These are phyloP conservation scores for Podospora didyma DNA, from an alignment of 495 filamentous ascomycete species.

Conservation along the genomic window DNA sequence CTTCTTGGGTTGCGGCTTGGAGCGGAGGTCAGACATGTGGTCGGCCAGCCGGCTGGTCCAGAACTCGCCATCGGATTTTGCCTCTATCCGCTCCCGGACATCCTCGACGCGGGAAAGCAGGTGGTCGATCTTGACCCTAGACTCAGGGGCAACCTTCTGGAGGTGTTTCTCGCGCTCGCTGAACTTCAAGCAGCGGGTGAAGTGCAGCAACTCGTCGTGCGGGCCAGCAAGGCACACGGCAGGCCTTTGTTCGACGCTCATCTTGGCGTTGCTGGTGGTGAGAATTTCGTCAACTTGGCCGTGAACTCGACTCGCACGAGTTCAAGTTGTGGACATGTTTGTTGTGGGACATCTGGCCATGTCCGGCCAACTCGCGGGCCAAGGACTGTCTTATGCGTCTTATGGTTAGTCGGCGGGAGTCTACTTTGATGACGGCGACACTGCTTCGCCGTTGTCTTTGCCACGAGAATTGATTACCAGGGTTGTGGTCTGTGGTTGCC, in stretches of 20 bases:
- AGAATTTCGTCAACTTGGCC: no score
- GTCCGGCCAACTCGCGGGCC: no score
- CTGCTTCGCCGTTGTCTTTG: no score
- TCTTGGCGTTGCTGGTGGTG: no score
- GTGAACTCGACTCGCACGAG: no score
- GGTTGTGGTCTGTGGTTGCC: no score
- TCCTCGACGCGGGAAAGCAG: slow-evolving; percentile 7
- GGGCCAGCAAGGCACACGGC: slow-evolving; percentile 6
- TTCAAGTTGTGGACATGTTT: no score
- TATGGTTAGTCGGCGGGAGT: no score
- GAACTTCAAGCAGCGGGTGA: slow-evolving; percentile 10
- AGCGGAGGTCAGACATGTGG: slow-evolving; percentile 13
- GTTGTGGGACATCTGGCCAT: no score
- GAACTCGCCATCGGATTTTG: slow-evolving; percentile 12
- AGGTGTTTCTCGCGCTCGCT: slow-evolving; percentile 10
- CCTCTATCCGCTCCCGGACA: slow-evolving; percentile 5
- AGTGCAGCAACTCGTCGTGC: slow-evolving; percentile 11
- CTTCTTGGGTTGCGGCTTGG: slow-evolving; percentile 12
- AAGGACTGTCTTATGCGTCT: no score
- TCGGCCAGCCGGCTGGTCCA: slow-evolving; percentile 11
- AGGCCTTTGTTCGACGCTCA: background rate
- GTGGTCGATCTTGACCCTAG: slow-evolving; percentile 3
- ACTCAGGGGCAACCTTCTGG: slow-evolving; percentile 1
- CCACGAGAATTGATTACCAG: no score
- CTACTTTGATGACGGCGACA: no score